Evolutionary conservation across 345 rosid genomes (phyloP).

Genomic region (Atalantia buxifolia): DNA sequence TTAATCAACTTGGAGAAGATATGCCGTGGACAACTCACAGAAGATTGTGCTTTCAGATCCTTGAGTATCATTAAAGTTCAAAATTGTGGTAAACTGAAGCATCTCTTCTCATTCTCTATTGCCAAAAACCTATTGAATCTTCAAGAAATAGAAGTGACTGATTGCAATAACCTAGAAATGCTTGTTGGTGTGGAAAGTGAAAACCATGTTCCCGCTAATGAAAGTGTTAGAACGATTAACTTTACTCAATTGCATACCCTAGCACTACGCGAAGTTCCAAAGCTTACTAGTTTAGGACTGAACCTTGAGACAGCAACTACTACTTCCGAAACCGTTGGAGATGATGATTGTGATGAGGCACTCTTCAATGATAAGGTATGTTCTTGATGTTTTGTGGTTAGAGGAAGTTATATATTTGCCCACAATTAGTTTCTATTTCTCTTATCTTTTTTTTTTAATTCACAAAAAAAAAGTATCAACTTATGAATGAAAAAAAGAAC

Average conservation of each 20-base stretch:
- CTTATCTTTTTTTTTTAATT: no score
- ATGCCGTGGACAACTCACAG: background rate
- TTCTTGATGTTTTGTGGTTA: no score
- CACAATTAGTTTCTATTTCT: no score
- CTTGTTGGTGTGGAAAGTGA: background rate
- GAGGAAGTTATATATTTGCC: no score
- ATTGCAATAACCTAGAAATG: background rate
- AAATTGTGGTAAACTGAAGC: background rate
- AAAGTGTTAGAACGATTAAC: background rate
- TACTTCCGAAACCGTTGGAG: background rate
- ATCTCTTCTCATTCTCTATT: background rate
- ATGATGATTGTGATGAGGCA: background rate
- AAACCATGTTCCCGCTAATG: background rate
- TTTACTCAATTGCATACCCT: background rate
- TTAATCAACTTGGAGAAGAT: background rate
- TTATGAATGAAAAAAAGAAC: no score
- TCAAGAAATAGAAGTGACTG: background rate
- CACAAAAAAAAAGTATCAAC: no score
- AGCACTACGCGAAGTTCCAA: no score
- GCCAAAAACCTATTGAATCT: background rate
- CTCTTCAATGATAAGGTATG: no score
- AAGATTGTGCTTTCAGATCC: background rate
- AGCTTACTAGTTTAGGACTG: background rate
- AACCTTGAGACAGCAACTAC: background rate
- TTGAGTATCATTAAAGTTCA: background rate